A percentile compares a stretch with the other conserved stretches of the same genome.
Conservation (phyloP, 345 rosid genomes). For the Eucalyptus albens region DNA sequence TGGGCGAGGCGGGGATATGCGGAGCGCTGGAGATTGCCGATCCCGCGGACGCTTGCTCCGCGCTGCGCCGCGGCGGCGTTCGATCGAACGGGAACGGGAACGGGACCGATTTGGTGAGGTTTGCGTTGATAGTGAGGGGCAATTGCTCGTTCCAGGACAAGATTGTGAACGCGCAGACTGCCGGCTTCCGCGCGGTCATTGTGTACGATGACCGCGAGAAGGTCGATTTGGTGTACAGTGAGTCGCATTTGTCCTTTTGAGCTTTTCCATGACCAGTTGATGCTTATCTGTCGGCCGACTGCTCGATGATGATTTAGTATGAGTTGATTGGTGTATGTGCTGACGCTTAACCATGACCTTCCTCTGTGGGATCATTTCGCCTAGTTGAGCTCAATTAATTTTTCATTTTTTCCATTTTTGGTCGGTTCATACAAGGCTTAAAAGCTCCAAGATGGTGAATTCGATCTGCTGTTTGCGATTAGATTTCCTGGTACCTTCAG, state of each 20-base stretch:
- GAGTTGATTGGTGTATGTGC: background rate
- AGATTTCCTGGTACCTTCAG: background rate
- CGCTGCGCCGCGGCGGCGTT: slow-evolving; percentile 2
- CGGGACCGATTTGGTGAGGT: slow-evolving; percentile 7
- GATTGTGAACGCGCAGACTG: slow-evolving; percentile 36
- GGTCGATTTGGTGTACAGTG: slow-evolving; percentile 49
- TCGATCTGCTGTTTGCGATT: background rate
- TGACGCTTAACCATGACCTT: background rate
- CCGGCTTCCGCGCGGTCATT: slow-evolving; percentile 44
- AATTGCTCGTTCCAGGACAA: slow-evolving; percentile 57
- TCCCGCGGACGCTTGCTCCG: slow-evolving; percentile 52
- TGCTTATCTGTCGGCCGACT: background rate
- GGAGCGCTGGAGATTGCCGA: slow-evolving; percentile 53
- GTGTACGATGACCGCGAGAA: slow-evolving; percentile 40
- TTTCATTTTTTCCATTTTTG: background rate
- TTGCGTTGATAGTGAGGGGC: slow-evolving; percentile 51
- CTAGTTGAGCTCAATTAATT: background rate
- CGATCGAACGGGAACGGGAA: slow-evolving; percentile 14
- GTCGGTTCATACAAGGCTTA: background rate
- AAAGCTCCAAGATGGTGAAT: background rate
- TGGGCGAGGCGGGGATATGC: slow-evolving; percentile 24
- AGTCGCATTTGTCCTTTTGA: background rate
- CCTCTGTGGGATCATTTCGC: background rate
- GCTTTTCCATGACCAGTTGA: background rate
- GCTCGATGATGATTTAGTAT: background rate